Conservation (phyloP, 768 basidiomycete genomes). For the Auriscalpium orientale region DNA sequence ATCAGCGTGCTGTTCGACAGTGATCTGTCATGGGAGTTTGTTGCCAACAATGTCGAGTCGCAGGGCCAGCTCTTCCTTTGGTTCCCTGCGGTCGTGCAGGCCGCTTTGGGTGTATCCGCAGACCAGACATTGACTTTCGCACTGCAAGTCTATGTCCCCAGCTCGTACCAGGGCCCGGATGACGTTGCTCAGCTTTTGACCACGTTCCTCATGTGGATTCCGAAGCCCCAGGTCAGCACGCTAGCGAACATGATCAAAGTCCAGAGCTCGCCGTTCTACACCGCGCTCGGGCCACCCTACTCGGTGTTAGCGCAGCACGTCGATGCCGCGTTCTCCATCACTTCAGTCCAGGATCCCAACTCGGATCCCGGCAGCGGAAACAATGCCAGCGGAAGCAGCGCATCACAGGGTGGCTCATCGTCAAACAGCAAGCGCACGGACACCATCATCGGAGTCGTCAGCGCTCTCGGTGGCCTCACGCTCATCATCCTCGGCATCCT, state of each 20-base stretch:
- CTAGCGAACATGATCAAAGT: conserved; percentile 63
- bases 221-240: conserved; percentile 39
- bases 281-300: conserved; percentile 33
- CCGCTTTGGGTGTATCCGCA: conserved; percentile 35
- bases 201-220: conserved; percentile 67
- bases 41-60: conserved; percentile 47
- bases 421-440: conserved; percentile 56
- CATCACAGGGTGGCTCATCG: conserved; percentile 14
- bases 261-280: conserved; percentile 59
- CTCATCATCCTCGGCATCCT: conserved; percentile 68
- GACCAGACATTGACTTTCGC: conserved; percentile 41
- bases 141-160: conserved; percentile 64
- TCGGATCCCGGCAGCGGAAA: conserved; percentile 8
- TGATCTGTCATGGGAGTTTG: conserved; percentile 61
- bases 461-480: conserved; percentile 72
- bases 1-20: conserved; percentile 61
- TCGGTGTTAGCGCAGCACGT: conserved; percentile 58
- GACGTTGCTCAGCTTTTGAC: conserved; percentile 55
- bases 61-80: conserved; percentile 74
- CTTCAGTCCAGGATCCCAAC: conserved; percentile 34
- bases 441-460: conserved; percentile 88
- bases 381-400: conserved; percentile 13
- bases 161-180: conserved; percentile 36
- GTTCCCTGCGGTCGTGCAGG: conserved; percentile 44
- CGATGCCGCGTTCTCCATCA: conserved; percentile 57